Evolutionary conservation across 805 yeast genomes (phyloP), one percentile per base, ranked within the genome.

Genomic region (Teunomyces atbi): DNA sequence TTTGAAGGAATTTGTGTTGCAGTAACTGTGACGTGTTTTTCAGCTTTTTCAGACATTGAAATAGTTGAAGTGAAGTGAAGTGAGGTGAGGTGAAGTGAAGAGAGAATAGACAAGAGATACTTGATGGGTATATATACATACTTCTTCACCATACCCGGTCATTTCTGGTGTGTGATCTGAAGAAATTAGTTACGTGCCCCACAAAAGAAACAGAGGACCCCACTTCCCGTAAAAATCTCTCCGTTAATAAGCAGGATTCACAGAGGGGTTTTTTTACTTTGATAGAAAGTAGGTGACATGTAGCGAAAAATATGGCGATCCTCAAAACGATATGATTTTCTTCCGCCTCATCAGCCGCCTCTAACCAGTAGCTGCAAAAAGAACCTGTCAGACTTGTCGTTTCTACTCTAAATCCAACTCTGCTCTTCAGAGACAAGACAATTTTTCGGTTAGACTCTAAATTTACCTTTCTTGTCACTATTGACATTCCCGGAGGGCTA

Each of bases 1-100:
- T 44, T 44, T 26, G 42, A 28, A 2, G 45, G 43, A 41, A 39
- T 30, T 10, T 33, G 38, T 4, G 21, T 44, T 7, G 44, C 23
- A 6, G 28, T 5, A 12, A 28, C 21, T 8, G 39, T 36, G 16
- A 36, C 23, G 18, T 21, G 39, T 20, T 19, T 35, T 20, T 36
- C 39, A 19, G 39, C 8, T n/a, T 36, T 36, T n/a, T 21, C 28
- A 12, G 39, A 36, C 28, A 36, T 23, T 23, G 26, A 7, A 23
- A 23, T 36, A 19, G 3, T 36, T 20, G 15, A 4, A 30, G 5
- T 30, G 10, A n/a, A 13, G 5, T 13, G n/a, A 30, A 12, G 5
- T n/a, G n/a, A 19, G 3, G 20, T 20, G 15, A 4, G n/a, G 5
- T 30, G 10, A n/a, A 13, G 5, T 13, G n/a, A 30, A 30, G 33